These are phyloP conservation scores for Hyparrhenia diplandra DNA, from an alignment of 176 grass and related monocot species.

Conservation along the genomic window DNA sequence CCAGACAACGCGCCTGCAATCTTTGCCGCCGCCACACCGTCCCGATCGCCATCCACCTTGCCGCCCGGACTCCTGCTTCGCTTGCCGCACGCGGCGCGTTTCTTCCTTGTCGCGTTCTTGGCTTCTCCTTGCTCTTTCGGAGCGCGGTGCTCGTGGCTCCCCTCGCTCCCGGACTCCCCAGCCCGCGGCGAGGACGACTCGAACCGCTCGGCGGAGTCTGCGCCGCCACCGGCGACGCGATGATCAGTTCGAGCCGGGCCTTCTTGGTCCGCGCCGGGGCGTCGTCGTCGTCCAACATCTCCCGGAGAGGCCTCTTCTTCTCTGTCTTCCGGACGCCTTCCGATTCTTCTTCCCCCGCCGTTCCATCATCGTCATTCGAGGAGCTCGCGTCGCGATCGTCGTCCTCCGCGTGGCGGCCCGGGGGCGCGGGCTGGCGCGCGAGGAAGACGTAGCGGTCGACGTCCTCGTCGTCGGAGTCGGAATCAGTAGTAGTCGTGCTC, in stretches of 20 bases:
- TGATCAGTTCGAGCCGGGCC: neutral
- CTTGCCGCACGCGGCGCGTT: neutral
- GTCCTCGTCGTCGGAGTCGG: conserved; percentile 8
- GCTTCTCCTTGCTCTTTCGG: neutral
- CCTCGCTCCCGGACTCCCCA: neutral
- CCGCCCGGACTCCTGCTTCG: neutral
- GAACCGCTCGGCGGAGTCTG: neutral
- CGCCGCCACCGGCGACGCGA: neutral
- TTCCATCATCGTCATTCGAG: neutral
- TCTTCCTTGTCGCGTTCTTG: neutral
- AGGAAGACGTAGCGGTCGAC: conserved; percentile 42
- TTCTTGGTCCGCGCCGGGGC: neutral
- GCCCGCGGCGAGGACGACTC: neutral
- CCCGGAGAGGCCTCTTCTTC: neutral
- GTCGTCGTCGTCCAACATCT: neutral
- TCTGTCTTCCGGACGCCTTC: neutral
- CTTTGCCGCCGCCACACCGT: neutral
- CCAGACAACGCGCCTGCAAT: neutral
- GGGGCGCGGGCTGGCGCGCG: conserved; percentile 14
- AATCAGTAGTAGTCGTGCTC: neutral
- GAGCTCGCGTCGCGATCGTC: neutral
- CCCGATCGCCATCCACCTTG: neutral
- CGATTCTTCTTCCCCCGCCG: neutral
- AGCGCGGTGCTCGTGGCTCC: neutral
- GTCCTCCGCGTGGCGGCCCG: neutral